Conservation (phyloP, 2,329 filamentous ascomycete genomes). For the Talaromyces sp. region DNA sequence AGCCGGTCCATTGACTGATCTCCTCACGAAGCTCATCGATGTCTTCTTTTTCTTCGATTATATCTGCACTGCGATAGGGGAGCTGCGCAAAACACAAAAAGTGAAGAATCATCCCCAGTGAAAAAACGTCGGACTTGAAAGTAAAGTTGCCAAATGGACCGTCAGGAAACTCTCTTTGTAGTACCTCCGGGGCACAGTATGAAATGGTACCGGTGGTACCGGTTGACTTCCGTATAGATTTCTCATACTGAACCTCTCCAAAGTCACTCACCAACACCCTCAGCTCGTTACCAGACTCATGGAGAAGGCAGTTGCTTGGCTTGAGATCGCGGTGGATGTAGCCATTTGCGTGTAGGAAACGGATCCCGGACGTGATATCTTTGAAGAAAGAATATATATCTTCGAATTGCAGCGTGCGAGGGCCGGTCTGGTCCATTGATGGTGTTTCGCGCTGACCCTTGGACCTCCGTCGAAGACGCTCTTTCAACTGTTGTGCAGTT, state of each 20-base stretch:
- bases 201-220: slow-evolving; percentile 95
- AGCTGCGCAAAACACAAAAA: slow-evolving; percentile 93
- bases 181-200: slow-evolving; percentile 92
- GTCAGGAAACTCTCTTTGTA: slow-evolving; percentile 57
- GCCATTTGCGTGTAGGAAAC: slow-evolving; percentile 81
- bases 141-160: slow-evolving; percentile 89
- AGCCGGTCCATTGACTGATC: slow-evolving; percentile 82
- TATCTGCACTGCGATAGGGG: slow-evolving; percentile 79
- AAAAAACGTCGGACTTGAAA: slow-evolving; percentile 97
- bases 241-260: slow-evolving; percentile 86
- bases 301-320: slow-evolving; percentile 88
- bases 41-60: slow-evolving; percentile 76
- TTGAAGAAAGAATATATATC: slow-evolving; percentile 96
- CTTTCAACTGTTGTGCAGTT: slow-evolving; percentile 83
- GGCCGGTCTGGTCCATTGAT: slow-evolving; percentile 41
- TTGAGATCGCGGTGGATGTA: slow-evolving; percentile 97
- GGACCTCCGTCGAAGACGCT: slow-evolving; percentile 75
- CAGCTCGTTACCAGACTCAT: slow-evolving; percentile 65
- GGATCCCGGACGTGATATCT: slow-evolving; percentile 87
- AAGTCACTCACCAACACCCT: slow-evolving; percentile 94
- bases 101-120: slow-evolving; percentile 94
- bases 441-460: slow-evolving; percentile 67
- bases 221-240: slow-evolving; percentile 76
- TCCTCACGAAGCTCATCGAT: slow-evolving; percentile 78
- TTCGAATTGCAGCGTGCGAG: slow-evolving; percentile 65